phyloP scores from a whole-genome alignment of 805 yeast genomes.

The Metschnikowia arizonensis region DNA sequence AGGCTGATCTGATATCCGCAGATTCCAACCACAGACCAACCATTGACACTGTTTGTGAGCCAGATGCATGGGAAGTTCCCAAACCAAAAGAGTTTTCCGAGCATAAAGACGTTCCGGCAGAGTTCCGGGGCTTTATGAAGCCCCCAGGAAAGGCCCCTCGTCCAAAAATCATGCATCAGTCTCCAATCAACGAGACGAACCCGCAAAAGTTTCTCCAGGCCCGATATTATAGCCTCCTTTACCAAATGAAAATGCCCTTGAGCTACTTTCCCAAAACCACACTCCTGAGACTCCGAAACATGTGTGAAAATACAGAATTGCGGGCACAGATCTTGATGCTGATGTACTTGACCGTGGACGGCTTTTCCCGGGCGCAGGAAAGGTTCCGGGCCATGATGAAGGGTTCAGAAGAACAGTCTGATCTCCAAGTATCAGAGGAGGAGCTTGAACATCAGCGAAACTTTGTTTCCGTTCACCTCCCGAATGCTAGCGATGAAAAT shows the following conservation, averaged over 20 bases:
- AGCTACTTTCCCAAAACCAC: constrained; percentile 48
- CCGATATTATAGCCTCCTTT: constrained; percentile 34
- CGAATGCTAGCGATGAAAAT: constrained; percentile 15
- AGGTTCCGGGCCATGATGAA: constrained; percentile 1
- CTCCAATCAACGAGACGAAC: constrained; percentile 20
- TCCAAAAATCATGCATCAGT: background rate
- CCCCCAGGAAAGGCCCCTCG: background rate
- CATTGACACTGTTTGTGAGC: background rate
- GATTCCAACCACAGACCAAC: background rate
- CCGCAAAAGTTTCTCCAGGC: constrained; percentile 31
- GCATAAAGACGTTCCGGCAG: background rate
- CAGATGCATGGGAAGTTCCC: background rate
- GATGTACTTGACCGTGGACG: constrained; percentile 31
- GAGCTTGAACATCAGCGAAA: constrained; percentile 1
- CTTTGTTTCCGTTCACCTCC: background rate
- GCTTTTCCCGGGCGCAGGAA: constrained; percentile 6
- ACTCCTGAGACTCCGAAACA: constrained; percentile 41
- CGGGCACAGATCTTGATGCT: constrained; percentile 23
- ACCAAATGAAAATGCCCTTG: constrained; percentile 38
- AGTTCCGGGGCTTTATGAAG: constrained; percentile 1
- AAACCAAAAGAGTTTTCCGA: background rate
- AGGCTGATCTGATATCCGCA: background rate
- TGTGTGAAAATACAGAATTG: constrained; percentile 31
- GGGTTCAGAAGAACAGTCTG: background rate
- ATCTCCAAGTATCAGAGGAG: background rate